Conservation (phyloP, 495 filamentous ascomycete species). For the Geopyxis carbonaria region DNA sequence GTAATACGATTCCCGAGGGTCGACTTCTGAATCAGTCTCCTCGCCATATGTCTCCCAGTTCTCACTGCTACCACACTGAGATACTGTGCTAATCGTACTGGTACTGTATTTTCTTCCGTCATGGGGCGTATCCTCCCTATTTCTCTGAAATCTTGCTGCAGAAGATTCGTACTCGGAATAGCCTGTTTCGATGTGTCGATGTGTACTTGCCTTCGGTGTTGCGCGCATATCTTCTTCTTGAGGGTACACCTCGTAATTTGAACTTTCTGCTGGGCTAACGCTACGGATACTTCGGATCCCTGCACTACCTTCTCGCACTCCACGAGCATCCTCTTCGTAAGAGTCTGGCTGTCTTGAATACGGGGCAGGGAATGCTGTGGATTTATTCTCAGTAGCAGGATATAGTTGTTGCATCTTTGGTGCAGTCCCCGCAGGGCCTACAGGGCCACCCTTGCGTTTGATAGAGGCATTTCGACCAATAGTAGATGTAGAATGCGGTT, state of each 20-base stretch:
- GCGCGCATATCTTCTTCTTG: slow-evolving; percentile 1
- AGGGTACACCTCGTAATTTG: no score
- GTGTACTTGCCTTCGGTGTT: not conserved
- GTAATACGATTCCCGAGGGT: slow-evolving; percentile 15
- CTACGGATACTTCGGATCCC: slow-evolving; percentile 11
- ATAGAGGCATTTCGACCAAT: slow-evolving; percentile 1
- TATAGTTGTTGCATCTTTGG: not conserved
- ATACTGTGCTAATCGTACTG: slow-evolving; percentile 1
- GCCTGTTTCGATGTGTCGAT: not conserved
- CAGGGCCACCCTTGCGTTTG: not conserved
- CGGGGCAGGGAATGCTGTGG: no score
- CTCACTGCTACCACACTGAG: slow-evolving; percentile 13
- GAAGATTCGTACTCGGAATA: not conserved
- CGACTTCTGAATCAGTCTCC: slow-evolving; percentile 14
- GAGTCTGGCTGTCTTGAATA: no score
- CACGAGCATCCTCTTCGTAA: not conserved
- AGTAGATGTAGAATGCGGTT: not conserved
- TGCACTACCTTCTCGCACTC: not conserved
- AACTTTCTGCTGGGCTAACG: slow-evolving; percentile 2
- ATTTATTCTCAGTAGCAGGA: not conserved
- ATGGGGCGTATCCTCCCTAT: no score
- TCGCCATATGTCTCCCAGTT: slow-evolving; percentile 21
- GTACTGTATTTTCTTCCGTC: not conserved
- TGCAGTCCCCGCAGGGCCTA: not conserved
- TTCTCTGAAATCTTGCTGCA: not conserved